Conservation (phyloP, 352 stramenopile genomes). For the Globisporangium echinulatum region DNA sequence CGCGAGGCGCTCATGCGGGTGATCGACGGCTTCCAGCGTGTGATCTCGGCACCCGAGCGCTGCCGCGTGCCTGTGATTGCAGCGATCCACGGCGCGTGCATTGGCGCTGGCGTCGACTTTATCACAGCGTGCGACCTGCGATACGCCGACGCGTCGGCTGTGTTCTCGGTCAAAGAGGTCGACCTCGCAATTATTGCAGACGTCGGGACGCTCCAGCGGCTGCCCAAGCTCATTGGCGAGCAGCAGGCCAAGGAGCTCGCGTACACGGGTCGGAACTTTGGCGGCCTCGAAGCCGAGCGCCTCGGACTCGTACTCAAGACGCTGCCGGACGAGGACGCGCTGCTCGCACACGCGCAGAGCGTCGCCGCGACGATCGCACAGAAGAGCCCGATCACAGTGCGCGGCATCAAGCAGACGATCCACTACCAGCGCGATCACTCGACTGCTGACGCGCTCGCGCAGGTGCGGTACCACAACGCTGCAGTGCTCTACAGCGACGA, state of each 20-base stretch:
- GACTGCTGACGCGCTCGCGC: conserved; percentile 63
- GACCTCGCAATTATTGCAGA: conserved; percentile 87
- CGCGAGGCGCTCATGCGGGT: conserved; percentile 73
- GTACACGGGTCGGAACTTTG: conserved; percentile 80
- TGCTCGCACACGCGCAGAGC: conserved; percentile 43
- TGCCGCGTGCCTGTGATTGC: conserved; percentile 85
- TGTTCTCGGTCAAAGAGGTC: conserved; percentile 86
- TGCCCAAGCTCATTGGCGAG: conserved; percentile 82
- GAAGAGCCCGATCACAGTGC: conserved; percentile 84
- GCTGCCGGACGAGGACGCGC: conserved; percentile 48
- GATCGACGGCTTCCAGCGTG: conserved; percentile 77
- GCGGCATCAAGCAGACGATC: conserved; percentile 85
- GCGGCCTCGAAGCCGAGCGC: conserved; percentile 62
- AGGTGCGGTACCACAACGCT: conserved; percentile 83
- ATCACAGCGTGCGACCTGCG: conserved; percentile 84
- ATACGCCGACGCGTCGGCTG: conserved; percentile 73
- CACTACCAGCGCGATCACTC: conserved; percentile 85
- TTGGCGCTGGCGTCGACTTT: conserved; percentile 84
- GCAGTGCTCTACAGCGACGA: conserved; percentile 84
- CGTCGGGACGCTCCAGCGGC: conserved; percentile 81
- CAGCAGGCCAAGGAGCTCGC: conserved; percentile 80
- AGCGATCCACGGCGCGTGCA: conserved; percentile 72
- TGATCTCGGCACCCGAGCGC: conserved; percentile 78
- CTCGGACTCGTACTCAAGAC: conserved; percentile 76
- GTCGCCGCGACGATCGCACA: conserved; percentile 62